A percentile compares a stretch with the other conserved stretches of the same genome.
Conservation (phyloP, 441 rosid species). For the Croton setiger region DNA sequence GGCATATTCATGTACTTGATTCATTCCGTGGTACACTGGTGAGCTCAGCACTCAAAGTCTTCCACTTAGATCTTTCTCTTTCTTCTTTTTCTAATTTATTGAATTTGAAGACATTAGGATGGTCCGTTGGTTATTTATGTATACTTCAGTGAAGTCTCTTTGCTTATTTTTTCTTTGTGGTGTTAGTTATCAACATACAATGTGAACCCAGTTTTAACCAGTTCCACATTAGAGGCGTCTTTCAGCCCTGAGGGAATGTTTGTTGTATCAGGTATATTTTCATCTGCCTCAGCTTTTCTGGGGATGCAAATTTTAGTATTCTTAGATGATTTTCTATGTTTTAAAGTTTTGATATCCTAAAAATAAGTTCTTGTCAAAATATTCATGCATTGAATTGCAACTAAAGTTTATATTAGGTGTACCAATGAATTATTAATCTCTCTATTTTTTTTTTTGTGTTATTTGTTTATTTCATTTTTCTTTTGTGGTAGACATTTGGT, state of each 20-base stretch:
- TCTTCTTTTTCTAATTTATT: background rate
- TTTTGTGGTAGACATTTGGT: background rate
- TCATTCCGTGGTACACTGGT: conserved; percentile 93
- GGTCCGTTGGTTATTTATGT: background rate
- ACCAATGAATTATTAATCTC: background rate
- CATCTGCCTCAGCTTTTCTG: background rate
- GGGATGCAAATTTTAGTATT: background rate
- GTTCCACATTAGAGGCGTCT: conserved; percentile 86
- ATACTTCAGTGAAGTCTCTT: conserved; percentile 9
- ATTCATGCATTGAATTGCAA: background rate
- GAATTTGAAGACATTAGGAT: conserved; percentile 1
- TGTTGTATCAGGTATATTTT: conserved; percentile 76
- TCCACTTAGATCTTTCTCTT: background rate
- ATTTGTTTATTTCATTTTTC: background rate
- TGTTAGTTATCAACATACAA: conserved; percentile 70
- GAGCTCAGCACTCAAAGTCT: conserved; percentile 20
- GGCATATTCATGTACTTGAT: conserved; percentile 87
- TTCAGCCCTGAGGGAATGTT: conserved; percentile 96
- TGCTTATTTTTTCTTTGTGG: conserved; percentile 21
- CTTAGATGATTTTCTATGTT: background rate
- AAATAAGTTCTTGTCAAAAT: background rate
- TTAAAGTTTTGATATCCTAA: background rate
- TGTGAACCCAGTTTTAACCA: conserved; percentile 75
- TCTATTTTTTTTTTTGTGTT: background rate
- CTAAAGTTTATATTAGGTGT: background rate